Percentiles rank a stretch among this genome's conserved stretches.
Conservation (phyloP, 73 alveolate genomes). For the Paramecium primaurelia region DNA sequence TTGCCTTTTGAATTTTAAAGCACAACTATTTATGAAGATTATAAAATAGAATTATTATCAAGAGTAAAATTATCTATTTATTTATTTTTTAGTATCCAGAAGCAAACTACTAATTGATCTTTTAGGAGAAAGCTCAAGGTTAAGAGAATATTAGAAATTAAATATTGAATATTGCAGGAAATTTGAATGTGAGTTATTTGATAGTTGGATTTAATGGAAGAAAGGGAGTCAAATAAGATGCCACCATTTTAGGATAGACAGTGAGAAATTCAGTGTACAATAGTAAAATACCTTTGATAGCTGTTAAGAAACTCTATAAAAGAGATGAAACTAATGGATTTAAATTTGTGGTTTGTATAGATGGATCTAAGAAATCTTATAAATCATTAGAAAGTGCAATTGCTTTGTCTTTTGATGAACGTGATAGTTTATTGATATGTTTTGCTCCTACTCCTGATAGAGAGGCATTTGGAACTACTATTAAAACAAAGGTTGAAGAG, state of each 20-base stretch:
- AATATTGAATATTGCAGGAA: slow-evolving; percentile 12
- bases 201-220: slow-evolving; percentile 55
- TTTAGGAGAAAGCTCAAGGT: slow-evolving; percentile 8
- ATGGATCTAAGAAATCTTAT: slow-evolving; percentile 62
- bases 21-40: slow-evolving; percentile 48
- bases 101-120: slow-evolving; percentile 41
- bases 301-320: slow-evolving; percentile 31
- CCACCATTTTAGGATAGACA: slow-evolving; percentile 42
- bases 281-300: slow-evolving; percentile 46
- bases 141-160: slow-evolving; percentile 42
- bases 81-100: slow-evolving; percentile 34
- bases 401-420: slow-evolving; percentile 18
- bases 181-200: slow-evolving; percentile 1
- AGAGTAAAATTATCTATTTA: neutral
- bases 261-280: slow-evolving; percentile 49
- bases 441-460: slow-evolving; percentile 63
- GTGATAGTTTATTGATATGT: slow-evolving; percentile 38
- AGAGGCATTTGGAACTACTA: slow-evolving; percentile 29
- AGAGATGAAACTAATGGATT: slow-evolving; percentile 48
- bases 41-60: slow-evolving; percentile 42
- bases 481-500: slow-evolving; percentile 45
- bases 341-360: slow-evolving; percentile 50
- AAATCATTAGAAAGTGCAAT: slow-evolving; percentile 50
- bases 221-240: slow-evolving; percentile 52
- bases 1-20: slow-evolving; percentile 44